Evolutionary conservation across 768 basidiomycete species (phyloP), one percentile per base, ranked within the genome.

Genomic region (Lactifluus piperatus): DNA sequence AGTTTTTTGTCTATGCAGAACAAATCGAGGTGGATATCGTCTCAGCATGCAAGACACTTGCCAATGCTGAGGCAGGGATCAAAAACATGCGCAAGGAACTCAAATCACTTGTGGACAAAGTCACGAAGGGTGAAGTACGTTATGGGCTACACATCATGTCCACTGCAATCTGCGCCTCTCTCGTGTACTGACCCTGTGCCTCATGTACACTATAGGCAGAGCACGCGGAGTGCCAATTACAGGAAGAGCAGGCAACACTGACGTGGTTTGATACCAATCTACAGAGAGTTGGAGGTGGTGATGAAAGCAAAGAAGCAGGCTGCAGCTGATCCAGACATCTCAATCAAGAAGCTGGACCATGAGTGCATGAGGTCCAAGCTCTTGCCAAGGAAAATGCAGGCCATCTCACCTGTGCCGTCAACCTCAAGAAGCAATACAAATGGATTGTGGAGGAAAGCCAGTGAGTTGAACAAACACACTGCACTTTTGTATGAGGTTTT

Each of bases 401-500:
- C 1, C 81, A 83, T 1, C 67, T 69, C 30, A 83, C 81, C 47
- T 54, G 67, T 36, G 79, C 85, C 29, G 70, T 77, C 27, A 80
- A 78, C 49, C 76, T 95, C n/a, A 93, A 97, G 74, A 83, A 85
- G 67, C 80, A 85, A 68, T 80, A 87, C 65, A 79, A 85, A 0
- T 98, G 97, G 97, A 98, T 98, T 60, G 69, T 69, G 5, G 84
- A 94, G 62, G 94, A 99, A 69, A 81, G 84, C 64, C 79, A n/a
- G n/a, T n/a, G n/a, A n/a, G n/a, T n/a, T n/a, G n/a, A n/a, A n/a
- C n/a, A n/a, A n/a, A n/a, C n/a, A n/a, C n/a, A n/a, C n/a, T n/a
- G n/a, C n/a, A n/a, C n/a, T n/a, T n/a, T n/a, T n/a, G n/a, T n/a
- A n/a, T n/a, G n/a, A n/a, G n/a, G n/a, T n/a, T n/a, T n/a, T n/a